phyloP scores from a whole-genome alignment of 306 rosid genomes.

The Hylodesmum podocarpum region DNA sequence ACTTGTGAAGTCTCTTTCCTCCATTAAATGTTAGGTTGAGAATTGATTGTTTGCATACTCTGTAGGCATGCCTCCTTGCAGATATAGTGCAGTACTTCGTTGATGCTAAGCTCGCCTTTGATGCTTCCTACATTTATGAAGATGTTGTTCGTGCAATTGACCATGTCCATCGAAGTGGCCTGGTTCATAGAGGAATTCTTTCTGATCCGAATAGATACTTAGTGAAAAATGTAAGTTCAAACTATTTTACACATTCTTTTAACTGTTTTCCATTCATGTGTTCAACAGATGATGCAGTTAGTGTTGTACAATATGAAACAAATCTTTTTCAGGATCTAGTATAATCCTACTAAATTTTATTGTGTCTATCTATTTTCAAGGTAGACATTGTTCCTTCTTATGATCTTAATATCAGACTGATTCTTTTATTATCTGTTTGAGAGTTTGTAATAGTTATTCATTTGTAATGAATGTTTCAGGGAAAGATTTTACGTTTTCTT shows the following conservation, averaged over 20 bases:
- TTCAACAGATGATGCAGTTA: constrained; percentile 24
- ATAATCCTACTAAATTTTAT: constrained; percentile 23
- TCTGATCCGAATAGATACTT: constrained; percentile 75
- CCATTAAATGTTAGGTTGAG: constrained; percentile 2
- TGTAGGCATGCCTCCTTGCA: constrained; percentile 97
- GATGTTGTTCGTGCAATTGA: constrained; percentile 90
- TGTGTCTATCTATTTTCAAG: background rate
- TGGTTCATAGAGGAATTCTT: constrained; percentile 80
- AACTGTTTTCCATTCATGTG: background rate
- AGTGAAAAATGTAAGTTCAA: constrained; percentile 74
- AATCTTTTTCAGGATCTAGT: constrained; percentile 8
- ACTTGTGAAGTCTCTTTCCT: constrained; percentile 12
- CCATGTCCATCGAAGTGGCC: constrained; percentile 86
- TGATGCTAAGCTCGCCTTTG: constrained; percentile 91
- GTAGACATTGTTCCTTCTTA: constrained; percentile 8
- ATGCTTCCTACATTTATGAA: constrained; percentile 85
- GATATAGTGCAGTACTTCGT: constrained; percentile 92
- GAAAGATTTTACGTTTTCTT: constrained; percentile 62
- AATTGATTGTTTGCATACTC: constrained; percentile 33
- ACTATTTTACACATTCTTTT: constrained; percentile 7
- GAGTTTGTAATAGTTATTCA: constrained; percentile 14
- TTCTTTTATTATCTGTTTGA: constrained; percentile 23
- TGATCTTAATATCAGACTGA: constrained; percentile 10
- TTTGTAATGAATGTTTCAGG: constrained; percentile 55
- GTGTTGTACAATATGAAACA: constrained; percentile 16